Evolutionary conservation across 192 early-diverging fungal species (phyloP).

Genomic region (Kappamyces sp.): DNA sequence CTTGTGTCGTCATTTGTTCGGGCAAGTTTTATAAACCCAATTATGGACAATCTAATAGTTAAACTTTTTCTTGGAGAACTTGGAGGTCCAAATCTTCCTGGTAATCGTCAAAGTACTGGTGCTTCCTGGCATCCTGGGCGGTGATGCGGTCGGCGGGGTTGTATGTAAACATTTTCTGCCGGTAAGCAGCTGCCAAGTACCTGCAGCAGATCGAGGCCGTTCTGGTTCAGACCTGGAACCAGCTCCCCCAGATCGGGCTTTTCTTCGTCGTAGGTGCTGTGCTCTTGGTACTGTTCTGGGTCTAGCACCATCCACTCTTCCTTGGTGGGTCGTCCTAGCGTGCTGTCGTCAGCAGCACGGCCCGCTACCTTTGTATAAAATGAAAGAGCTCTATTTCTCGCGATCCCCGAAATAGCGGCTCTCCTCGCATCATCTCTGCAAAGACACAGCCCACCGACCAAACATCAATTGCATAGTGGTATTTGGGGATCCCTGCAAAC

Average conservation of each 20-base stretch:
- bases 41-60: no score
- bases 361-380: background rate
- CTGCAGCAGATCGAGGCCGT: background rate
- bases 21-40: no score
- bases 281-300: constrained; percentile 23
- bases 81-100: no score
- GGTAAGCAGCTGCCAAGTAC: background rate
- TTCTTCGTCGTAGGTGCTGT: constrained; percentile 10
- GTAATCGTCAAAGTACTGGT: no score
- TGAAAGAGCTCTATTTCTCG: constrained; percentile 5
- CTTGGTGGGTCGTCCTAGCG: constrained; percentile 24
- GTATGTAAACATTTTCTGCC: background rate
- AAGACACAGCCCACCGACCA: constrained; percentile 43
- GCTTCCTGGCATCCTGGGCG: background rate
- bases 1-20: no score
- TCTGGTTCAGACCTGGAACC: background rate
- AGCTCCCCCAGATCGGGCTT: background rate
- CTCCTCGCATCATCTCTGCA: constrained; percentile 21
- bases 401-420: constrained; percentile 4
- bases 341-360: background rate
- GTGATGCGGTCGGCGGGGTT: background rate
- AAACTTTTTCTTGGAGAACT: no score
- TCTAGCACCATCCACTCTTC: constrained; percentile 32
- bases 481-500: constrained; percentile 30
- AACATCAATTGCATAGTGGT: constrained; percentile 44